These are phyloP conservation scores for Aspergillus sp. DNA, from an alignment of 2,329 filamentous ascomycete species.

Conservation along the genomic window DNA sequence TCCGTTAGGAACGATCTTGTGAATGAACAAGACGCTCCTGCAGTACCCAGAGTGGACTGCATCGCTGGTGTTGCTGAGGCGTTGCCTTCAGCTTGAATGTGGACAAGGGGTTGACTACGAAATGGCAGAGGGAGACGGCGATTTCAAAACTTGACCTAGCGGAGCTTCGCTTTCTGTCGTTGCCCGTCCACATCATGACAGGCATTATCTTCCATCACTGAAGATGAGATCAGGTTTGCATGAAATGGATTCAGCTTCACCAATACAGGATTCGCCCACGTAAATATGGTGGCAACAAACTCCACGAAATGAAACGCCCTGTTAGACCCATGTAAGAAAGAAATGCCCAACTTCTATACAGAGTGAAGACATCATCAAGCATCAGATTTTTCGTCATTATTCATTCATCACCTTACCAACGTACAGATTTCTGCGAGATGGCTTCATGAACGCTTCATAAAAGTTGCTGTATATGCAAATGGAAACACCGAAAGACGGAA, in stretches of 20 bases:
- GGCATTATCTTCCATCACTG: not conserved
- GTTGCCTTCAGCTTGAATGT: slow-evolving; percentile 9
- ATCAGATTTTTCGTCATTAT: slow-evolving; percentile 28
- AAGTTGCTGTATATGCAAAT: slow-evolving; percentile 14
- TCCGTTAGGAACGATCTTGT: slow-evolving; percentile 78
- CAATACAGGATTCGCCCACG: slow-evolving; percentile 7
- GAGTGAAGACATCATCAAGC: slow-evolving; percentile 24
- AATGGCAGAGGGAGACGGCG: not conserved
- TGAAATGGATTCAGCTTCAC: slow-evolving; percentile 10
- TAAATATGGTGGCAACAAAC: slow-evolving; percentile 5
- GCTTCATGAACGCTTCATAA: slow-evolving; percentile 17
- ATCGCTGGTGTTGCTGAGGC: slow-evolving; percentile 63
- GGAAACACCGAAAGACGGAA: not conserved
- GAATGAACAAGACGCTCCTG: slow-evolving; percentile 67
- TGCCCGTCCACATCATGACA: not conserved
- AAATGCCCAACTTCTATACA: slow-evolving; percentile 16
- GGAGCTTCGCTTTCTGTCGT: not conserved
- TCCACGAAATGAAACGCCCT: slow-evolving; percentile 11
- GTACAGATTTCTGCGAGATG: slow-evolving; percentile 6
- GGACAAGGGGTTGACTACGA: not conserved
- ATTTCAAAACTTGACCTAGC: not conserved
- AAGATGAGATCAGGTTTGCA: not conserved
- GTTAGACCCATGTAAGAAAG: slow-evolving; percentile 14
- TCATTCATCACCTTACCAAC: slow-evolving; percentile 30
- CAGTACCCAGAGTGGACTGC: slow-evolving; percentile 71